Percentiles rank a stretch among this genome's conserved stretches.
Evolutionary conservation across 345 rosid species (phyloP).

Genomic region (Rubroshorea leprosula): DNA sequence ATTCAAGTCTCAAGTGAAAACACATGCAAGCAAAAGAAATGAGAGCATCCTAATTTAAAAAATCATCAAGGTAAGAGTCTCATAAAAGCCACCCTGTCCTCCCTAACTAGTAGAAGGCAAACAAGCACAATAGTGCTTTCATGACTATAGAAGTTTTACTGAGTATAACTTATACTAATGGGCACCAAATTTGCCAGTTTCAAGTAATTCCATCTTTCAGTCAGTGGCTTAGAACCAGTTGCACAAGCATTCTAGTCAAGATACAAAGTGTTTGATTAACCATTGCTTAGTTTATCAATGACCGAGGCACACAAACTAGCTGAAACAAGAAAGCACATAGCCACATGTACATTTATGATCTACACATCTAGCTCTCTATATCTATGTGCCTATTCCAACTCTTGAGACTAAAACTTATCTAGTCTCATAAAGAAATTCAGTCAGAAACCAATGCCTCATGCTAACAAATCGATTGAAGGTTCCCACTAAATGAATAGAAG

Average conservation of each 20-base stretch:
- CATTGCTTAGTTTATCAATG: background rate
- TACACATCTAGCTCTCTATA: background rate
- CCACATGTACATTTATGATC: background rate
- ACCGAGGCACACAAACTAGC: background rate
- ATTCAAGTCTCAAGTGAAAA: background rate
- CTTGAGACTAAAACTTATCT: background rate
- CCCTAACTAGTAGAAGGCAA: background rate
- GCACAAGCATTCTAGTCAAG: too few relatives aligned
- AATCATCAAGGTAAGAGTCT: background rate
- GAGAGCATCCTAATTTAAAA: background rate
- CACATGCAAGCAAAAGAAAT: background rate
- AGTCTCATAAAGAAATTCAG: background rate
- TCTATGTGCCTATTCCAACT: background rate
- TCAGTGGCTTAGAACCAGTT: background rate
- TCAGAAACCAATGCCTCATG: background rate
- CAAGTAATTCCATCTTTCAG: background rate
- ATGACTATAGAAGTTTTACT: background rate
- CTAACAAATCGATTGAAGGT: background rate
- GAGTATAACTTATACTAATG: background rate
- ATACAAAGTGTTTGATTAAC: background rate
- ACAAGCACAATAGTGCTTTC: background rate
- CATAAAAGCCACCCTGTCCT: background rate
- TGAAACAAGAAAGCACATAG: background rate
- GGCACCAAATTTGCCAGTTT: background rate
- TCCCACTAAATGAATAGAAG: background rate